Conservation (phyloP, 352 stramenopile species). For the Globisporangium middletonii region DNA sequence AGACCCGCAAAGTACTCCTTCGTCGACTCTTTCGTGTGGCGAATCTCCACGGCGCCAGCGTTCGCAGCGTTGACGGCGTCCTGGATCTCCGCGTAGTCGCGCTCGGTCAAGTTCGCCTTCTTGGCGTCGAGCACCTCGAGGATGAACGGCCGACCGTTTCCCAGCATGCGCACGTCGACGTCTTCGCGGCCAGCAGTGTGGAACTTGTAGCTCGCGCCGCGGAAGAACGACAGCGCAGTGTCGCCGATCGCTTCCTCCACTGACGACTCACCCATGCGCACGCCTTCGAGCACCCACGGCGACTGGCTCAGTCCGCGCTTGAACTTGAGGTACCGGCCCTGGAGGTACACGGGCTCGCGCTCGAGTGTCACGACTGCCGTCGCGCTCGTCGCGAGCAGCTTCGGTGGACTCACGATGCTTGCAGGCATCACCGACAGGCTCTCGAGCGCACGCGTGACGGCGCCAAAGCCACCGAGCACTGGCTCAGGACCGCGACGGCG, state of each 20-base stretch:
- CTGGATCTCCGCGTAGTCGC: conserved; percentile 49
- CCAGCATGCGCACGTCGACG: conserved; percentile 96
- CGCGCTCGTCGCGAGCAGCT: conserved; percentile 28
- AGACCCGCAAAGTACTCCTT: conserved; percentile 81
- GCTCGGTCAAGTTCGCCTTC: conserved; percentile 48
- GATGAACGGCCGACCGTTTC: conserved; percentile 91
- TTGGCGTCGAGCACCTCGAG: conserved; percentile 83
- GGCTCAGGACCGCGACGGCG: conserved; percentile 52
- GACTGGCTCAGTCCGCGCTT: conserved; percentile 87
- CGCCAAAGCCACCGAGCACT: conserved; percentile 72
- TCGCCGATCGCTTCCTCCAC: conserved; percentile 88
- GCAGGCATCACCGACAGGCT: conserved; percentile 38
- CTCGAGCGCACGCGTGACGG: conserved; percentile 58
- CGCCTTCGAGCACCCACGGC: conserved; percentile 86
- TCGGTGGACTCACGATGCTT: conserved; percentile 49
- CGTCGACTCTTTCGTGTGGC: conserved; percentile 65
- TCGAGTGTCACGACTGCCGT: conserved; percentile 41
- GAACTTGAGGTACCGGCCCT: conserved; percentile 89
- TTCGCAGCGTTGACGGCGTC: conserved; percentile 66
- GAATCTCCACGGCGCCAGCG: conserved; percentile 70
- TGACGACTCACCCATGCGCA: conserved; percentile 80
- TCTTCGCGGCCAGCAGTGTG: conserved; percentile 96
- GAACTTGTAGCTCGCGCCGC: conserved; percentile 89
- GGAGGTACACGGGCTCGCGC: conserved; percentile 83
- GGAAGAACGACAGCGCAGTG: conserved; percentile 57